phyloP scores from a whole-genome alignment of 805 yeast genomes.

The Lachancea cidri region DNA sequence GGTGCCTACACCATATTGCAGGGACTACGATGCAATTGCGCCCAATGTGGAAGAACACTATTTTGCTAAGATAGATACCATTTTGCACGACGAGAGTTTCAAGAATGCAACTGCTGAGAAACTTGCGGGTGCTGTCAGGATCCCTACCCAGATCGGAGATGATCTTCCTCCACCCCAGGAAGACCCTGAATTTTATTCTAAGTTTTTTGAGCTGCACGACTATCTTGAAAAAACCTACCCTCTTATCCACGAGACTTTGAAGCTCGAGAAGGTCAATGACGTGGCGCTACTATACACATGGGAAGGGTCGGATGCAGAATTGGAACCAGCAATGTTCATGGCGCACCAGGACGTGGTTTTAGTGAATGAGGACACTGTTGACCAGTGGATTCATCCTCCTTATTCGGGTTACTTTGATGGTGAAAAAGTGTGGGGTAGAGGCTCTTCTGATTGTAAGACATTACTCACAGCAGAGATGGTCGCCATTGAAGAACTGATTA shows the following conservation, averaged over 20 bases:
- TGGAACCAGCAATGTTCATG: slow-evolving; percentile 64
- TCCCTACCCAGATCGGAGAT: slow-evolving; percentile 55
- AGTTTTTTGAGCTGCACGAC: slow-evolving; percentile 36
- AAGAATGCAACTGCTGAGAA: slow-evolving; percentile 25
- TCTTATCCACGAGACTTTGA: slow-evolving; percentile 40
- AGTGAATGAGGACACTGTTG: slow-evolving; percentile 52
- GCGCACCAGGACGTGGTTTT: slow-evolving; percentile 90
- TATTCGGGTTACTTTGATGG: slow-evolving; percentile 66
- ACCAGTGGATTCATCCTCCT: slow-evolving; percentile 65
- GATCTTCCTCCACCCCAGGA: slow-evolving; percentile 24
- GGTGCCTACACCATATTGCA: background rate
- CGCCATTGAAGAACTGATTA: slow-evolving; percentile 52
- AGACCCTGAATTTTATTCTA: slow-evolving; percentile 8
- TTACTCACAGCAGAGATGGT: slow-evolving; percentile 61
- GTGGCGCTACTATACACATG: slow-evolving; percentile 63
- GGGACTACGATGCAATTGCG: slow-evolving; percentile 3
- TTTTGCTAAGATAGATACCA: background rate
- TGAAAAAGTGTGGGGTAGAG: slow-evolving; percentile 60
- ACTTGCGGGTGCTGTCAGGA: slow-evolving; percentile 48
- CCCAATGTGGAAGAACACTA: background rate
- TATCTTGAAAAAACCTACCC: slow-evolving; percentile 54
- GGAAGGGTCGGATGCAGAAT: slow-evolving; percentile 46
- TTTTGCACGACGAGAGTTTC: slow-evolving; percentile 28
- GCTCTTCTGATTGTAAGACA: slow-evolving; percentile 71
- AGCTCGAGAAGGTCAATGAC: slow-evolving; percentile 52